These are phyloP conservation scores for Talaromyces ruber DNA, from an alignment of 495 filamentous ascomycete species.

Conservation along the genomic window DNA sequence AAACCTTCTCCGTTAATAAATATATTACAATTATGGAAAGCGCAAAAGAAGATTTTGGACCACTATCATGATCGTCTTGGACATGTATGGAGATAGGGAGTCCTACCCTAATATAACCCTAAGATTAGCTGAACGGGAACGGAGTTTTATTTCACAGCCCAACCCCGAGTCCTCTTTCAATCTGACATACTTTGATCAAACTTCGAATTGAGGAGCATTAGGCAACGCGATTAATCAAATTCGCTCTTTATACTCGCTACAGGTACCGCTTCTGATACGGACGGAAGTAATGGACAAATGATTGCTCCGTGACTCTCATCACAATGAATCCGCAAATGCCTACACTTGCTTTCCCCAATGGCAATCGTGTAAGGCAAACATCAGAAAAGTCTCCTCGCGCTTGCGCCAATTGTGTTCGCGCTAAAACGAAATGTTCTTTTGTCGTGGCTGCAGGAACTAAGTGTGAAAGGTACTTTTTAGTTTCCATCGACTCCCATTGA, in stretches of 20 bases:
- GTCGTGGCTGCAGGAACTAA: neutral
- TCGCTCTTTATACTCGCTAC: neutral
- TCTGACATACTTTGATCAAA: neutral
- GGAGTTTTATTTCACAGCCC: neutral
- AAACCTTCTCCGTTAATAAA: too few species aligned
- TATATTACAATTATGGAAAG: too few species aligned
- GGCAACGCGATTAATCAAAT: neutral
- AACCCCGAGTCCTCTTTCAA: neutral
- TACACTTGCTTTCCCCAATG: neutral
- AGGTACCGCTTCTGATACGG: neutral
- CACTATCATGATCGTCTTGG: too few species aligned
- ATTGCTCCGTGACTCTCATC: neutral
- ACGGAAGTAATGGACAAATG: neutral
- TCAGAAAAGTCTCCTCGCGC: neutral
- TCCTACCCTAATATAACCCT: too few species aligned
- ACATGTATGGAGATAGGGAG: too few species aligned
- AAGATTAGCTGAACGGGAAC: neutral
- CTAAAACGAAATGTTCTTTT: neutral
- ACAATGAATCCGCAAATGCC: neutral
- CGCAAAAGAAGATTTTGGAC: too few species aligned
- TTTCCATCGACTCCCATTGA: neutral
- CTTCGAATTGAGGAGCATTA: neutral
- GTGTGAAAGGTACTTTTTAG: conserved; percentile 1
- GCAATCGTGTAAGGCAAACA: neutral
- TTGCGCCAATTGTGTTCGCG: neutral